Evolutionary conservation across 495 filamentous ascomycete species (phyloP), one percentile per base, ranked within the genome.

Genomic region (Amniculicola lignicola): DNA sequence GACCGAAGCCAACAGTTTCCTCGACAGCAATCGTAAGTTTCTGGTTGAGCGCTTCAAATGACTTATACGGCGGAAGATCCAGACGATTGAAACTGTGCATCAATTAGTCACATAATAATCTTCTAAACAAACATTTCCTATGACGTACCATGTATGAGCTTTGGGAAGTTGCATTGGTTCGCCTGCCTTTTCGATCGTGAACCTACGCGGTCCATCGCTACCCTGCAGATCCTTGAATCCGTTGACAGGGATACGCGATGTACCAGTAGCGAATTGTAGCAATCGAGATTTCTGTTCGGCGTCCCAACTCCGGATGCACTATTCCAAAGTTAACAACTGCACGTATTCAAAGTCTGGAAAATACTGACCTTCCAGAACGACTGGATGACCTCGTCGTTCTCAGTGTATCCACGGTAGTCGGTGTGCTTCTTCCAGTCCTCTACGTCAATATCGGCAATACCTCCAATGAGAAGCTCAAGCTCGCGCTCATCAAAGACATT

Each of bases 351-450:
- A 12, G 16, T 25, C n/a, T 9, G 11, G 12, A 24, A 35, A 16
- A 16, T 24, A 59, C 73, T 76, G 49, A 89, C 92, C 79, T 95
- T 93, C 93, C 93, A 99, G 81, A 99, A 99, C 75, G 90, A 91
- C 69, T 88, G 84, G 61, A 99, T 94, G 25, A 97, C 94, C 66
- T 96, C 89, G 69, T 97, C 94, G 46, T 82, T 84, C 72, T 99
- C 93, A 33, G 95, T 96, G 75, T 99, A 99, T n/a, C 93, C 93
- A 55, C 93, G 84, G 74, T 99, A 99, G 68, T 99, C 93, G n/a
- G 93, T 99, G 74, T 99, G 93, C 75, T 99, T 99, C 85, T 99
- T 99, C 93, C 93, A 99, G 71, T 99, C 93, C 42, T 97, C 93
- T 16, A 99, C 94, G 66, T 99, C 93, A 63, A 99, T 99, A 70